Conservation (phyloP, 306 rosid species). For the Quercus suber region DNA sequence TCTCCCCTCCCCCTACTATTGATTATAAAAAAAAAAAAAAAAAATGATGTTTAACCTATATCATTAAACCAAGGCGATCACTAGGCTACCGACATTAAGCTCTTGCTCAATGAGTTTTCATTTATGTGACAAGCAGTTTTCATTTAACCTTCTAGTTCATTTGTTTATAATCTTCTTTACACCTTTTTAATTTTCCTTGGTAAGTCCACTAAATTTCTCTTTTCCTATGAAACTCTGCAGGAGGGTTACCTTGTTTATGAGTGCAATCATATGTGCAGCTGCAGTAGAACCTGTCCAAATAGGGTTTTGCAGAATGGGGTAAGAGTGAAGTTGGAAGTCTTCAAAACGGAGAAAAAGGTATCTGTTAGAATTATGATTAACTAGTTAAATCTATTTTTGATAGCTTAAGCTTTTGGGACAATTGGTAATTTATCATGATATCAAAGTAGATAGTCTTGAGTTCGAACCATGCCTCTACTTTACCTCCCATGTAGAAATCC, state of each 20-base stretch:
- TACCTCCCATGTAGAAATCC: too few relatives aligned
- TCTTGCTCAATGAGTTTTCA: background rate
- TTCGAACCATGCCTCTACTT: too few relatives aligned
- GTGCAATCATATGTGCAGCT: constrained; percentile 86
- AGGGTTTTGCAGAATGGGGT: constrained; percentile 94
- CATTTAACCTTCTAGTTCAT: background rate
- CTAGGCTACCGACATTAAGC: background rate
- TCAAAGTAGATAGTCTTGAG: too few relatives aligned
- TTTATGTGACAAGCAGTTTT: background rate
- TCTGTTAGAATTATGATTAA: too few relatives aligned
- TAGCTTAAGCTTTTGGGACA: too few relatives aligned
- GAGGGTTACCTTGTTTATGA: constrained; percentile 98
- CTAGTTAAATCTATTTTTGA: too few relatives aligned
- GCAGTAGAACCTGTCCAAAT: constrained; percentile 77
- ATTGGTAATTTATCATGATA: too few relatives aligned
- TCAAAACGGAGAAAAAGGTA: constrained; percentile 82
- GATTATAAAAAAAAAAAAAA: too few relatives aligned
- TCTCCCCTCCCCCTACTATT: too few relatives aligned
- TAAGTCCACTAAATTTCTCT: constrained; percentile 4
- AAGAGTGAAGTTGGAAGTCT: constrained; percentile 82
- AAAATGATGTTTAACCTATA: background rate
- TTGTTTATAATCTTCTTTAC: constrained; percentile 10
- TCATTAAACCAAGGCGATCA: background rate
- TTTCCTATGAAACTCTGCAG: constrained; percentile 48
- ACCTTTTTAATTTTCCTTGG: background rate